Conservation (phyloP, 1,284 basidiomycete species). For the Apiotrichum domesticum region DNA sequence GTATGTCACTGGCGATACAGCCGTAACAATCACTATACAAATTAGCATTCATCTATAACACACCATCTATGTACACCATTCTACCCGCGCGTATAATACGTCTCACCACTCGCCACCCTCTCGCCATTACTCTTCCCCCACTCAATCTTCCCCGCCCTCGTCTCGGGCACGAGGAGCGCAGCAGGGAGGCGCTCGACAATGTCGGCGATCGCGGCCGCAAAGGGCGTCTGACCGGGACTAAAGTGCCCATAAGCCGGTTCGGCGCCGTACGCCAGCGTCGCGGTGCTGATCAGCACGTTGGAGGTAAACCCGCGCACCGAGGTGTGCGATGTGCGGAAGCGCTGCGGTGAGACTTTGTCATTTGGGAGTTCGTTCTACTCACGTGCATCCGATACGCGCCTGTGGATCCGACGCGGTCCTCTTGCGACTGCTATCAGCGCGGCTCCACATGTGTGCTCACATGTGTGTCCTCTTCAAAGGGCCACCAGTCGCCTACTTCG, state of each 20-base stretch:
- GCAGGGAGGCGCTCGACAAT: conserved; percentile 33
- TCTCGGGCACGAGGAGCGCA: conserved; percentile 14
- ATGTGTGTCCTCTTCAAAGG: conserved; percentile 62
- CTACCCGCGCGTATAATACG: conserved; percentile 3
- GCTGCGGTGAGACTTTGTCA: conserved; percentile 47
- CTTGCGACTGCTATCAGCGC: conserved; percentile 26
- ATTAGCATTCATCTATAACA: too few relatives aligned
- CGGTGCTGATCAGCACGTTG: conserved; percentile 68
- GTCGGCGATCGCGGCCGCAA: conserved; percentile 25
- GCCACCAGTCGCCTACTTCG: conserved; percentile 64
- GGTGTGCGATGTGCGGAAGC: conserved; percentile 66
- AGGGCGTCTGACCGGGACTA: conserved; percentile 49
- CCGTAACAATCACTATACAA: too few relatives aligned
- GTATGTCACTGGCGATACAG: too few relatives aligned
- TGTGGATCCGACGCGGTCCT: conserved; percentile 46
- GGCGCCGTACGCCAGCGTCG: conserved; percentile 55
- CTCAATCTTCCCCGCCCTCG: conserved; percentile 5
- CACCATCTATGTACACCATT: neutral
- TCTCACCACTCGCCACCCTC: conserved; percentile 7
- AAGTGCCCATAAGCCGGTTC: conserved; percentile 53
- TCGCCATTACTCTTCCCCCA: conserved; percentile 7
- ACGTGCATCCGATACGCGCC: conserved; percentile 53
- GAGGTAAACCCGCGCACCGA: conserved; percentile 75
- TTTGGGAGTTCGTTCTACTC: conserved; percentile 6
- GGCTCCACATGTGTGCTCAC: conserved; percentile 41